These are phyloP conservation scores for Russula ochroleuca DNA, from an alignment of 768 basidiomycete species.

Conservation along the genomic window DNA sequence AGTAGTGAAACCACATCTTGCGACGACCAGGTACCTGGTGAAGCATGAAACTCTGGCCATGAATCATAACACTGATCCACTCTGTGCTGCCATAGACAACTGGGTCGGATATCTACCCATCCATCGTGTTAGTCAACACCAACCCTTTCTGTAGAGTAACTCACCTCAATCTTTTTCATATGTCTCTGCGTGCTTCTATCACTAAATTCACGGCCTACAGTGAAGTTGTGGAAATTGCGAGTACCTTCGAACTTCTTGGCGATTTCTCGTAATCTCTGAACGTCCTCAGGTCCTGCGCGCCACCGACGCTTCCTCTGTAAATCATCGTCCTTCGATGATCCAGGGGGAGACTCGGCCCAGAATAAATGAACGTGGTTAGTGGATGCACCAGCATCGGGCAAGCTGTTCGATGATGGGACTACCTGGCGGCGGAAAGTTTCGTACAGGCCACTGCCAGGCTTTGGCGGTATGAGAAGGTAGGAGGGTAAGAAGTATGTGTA, in stretches of 20 bases:
- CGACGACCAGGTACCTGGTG: constrained; percentile 70
- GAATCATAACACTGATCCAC: constrained; percentile 90
- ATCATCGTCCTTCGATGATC: constrained; percentile 51
- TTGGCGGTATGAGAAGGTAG: constrained; percentile 88
- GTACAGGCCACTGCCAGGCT: constrained; percentile 62
- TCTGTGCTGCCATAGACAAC: constrained; percentile 86
- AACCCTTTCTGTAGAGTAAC: constrained; percentile 3
- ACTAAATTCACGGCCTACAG: constrained; percentile 77
- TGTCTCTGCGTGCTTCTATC: constrained; percentile 80
- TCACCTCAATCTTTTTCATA: constrained; percentile 84
- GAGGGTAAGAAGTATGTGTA: constrained; percentile 98
- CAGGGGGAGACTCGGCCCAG: constrained; percentile 46
- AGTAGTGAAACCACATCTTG: constrained; percentile 6
- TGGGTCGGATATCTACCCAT: constrained; percentile 69
- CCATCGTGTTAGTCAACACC: neutral
- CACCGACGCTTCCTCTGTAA: constrained; percentile 64
- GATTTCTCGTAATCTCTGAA: constrained; percentile 53
- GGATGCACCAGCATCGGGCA: constrained; percentile 12
- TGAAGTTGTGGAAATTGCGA: constrained; percentile 98
- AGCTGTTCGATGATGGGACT: constrained; percentile 30
- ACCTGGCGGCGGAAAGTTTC: constrained; percentile 40
- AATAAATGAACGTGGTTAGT: constrained; percentile 48
- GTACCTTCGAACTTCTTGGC: constrained; percentile 75
- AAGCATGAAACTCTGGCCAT: constrained; percentile 98
- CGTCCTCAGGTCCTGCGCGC: constrained; percentile 52